Evolutionary conservation across 2,329 filamentous ascomycete species (phyloP).

Genomic region (Periconia sp.): DNA sequence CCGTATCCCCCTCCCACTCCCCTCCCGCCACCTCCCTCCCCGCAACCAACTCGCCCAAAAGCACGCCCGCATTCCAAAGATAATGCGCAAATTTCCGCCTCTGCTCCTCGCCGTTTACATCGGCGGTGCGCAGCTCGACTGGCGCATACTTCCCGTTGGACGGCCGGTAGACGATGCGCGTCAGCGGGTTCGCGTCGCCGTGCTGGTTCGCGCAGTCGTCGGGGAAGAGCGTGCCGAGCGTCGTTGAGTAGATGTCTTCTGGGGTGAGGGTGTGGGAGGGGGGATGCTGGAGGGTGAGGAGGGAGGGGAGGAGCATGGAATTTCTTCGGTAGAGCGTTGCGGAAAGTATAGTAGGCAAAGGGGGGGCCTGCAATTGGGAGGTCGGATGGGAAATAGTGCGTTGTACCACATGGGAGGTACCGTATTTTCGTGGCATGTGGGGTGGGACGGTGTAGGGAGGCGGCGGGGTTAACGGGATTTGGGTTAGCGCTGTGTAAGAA

Average conservation of each 20-base stretch:
- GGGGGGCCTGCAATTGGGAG: background rate
- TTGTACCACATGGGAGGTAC: background rate
- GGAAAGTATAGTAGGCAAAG: background rate
- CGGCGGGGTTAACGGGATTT: background rate
- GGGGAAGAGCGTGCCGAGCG: slow-evolving; percentile 69
- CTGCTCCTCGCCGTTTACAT: slow-evolving; percentile 60
- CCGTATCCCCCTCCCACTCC: slow-evolving; percentile 22
- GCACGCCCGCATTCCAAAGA: slow-evolving; percentile 70
- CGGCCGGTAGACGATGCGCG: slow-evolving; percentile 63
- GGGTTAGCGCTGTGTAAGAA: too few relatives aligned
- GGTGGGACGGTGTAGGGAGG: background rate
- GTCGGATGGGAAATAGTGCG: background rate
- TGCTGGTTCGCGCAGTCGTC: slow-evolving; percentile 72
- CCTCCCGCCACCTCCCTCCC: slow-evolving; percentile 26
- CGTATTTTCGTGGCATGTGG: background rate
- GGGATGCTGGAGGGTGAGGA: slow-evolving; percentile 36
- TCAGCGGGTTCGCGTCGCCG: slow-evolving; percentile 63
- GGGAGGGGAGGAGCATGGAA: slow-evolving; percentile 37
- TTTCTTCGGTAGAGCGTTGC: slow-evolving; percentile 3
- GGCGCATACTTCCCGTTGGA: slow-evolving; percentile 41
- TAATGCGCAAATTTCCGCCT: slow-evolving; percentile 72
- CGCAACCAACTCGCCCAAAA: slow-evolving; percentile 53
- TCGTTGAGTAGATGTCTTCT: slow-evolving; percentile 66
- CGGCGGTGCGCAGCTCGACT: slow-evolving; percentile 50
- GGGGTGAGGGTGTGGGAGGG: slow-evolving; percentile 46